Evolutionary conservation across 345 rosid genomes (phyloP).

Genomic region (Bruguiera parviflora): DNA sequence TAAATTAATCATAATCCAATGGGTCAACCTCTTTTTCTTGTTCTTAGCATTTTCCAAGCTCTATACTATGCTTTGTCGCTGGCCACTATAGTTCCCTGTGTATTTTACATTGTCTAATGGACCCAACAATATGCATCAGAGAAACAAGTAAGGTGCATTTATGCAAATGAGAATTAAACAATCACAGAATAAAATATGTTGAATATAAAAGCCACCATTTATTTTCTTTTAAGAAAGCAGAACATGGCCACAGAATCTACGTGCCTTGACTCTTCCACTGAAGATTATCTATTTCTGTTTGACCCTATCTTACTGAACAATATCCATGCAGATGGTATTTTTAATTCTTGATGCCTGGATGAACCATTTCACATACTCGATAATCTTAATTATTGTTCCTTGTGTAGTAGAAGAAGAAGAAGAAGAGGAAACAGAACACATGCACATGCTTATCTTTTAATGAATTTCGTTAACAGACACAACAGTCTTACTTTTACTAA

Average conservation of each 20-base stretch:
- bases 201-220: slow-evolving; percentile 6
- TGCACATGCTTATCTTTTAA: too few species aligned
- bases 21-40: slow-evolving; percentile 37
- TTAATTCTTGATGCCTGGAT: slow-evolving; percentile 17
- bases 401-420: too few species aligned
- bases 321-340: slow-evolving; percentile 18
- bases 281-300: slow-evolving; percentile 21
- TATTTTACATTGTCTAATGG: slow-evolving; percentile 10
- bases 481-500: too few species aligned
- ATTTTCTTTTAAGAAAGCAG: slow-evolving; percentile 23
- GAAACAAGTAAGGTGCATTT: not conserved
- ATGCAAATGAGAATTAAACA: slow-evolving; percentile 2
- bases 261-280: slow-evolving; percentile 63
- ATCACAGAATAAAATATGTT: slow-evolving; percentile 1
- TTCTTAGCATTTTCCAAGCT: slow-evolving; percentile 23
- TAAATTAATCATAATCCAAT: slow-evolving; percentile 33
- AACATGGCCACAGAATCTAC: slow-evolving; percentile 26
- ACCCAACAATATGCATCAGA: not conserved
- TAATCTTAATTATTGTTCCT: too few species aligned
- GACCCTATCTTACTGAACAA: slow-evolving; percentile 21
- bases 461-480: too few species aligned
- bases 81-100: slow-evolving; percentile 20
- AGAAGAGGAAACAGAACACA: too few species aligned
- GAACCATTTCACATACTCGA: not conserved
- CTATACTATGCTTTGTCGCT: slow-evolving; percentile 23